These are phyloP conservation scores for Byssoonygena ceratinophila DNA, from an alignment of 2,329 filamentous ascomycete genomes.

Conservation along the genomic window DNA sequence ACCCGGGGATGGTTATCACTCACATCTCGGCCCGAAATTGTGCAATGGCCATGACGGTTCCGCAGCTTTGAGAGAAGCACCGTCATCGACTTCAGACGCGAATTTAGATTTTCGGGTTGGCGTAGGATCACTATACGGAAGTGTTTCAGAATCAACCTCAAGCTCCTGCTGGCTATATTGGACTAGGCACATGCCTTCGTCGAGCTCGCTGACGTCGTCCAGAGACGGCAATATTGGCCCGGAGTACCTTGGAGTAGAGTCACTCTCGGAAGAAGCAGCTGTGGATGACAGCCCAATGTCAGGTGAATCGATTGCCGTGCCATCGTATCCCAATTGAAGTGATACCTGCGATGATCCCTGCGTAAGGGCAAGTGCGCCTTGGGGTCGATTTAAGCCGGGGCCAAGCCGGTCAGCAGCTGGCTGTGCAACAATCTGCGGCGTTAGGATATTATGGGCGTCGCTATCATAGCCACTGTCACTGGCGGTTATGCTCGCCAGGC, in stretches of 20 bases:
- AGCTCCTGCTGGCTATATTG: neutral
- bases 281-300: neutral
- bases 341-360: conserved; percentile 10
- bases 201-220: neutral
- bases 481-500: conserved; percentile 27
- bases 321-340: neutral
- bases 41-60: neutral
- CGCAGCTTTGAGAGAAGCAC: neutral
- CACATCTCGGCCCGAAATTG: neutral
- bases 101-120: conserved; percentile 6
- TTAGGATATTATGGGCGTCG: conserved; percentile 32
- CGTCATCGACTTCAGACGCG: neutral
- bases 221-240: neutral
- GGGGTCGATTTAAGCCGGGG: conserved; percentile 10
- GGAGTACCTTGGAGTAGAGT: neutral
- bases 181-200: neutral
- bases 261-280: neutral
- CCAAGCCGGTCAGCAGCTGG: conserved; percentile 10
- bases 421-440: conserved; percentile 23
- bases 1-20: neutral
- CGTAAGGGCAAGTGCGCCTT: conserved; percentile 3
- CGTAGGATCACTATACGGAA: neutral
- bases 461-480: conserved; percentile 35
- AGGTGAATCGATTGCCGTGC: neutral
- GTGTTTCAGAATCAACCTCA: neutral